Percentiles rank a stretch among this genome's conserved stretches.
Evolutionary conservation across 1,284 basidiomycete species (phyloP).

Genomic region (Apiotrichum gracile): DNA sequence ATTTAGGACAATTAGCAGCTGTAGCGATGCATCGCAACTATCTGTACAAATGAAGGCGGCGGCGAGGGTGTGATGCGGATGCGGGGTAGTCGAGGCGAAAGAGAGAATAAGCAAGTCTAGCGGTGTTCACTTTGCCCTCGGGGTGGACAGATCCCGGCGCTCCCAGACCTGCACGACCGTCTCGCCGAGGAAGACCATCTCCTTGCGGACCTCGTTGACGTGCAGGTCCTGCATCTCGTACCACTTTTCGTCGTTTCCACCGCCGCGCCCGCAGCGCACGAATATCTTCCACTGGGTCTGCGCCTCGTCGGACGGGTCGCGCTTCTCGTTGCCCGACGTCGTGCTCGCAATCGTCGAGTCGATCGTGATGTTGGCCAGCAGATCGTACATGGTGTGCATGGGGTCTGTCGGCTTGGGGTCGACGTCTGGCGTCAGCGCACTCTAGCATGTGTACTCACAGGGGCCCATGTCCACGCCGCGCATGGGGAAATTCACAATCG

Average conservation of each 20-base stretch:
- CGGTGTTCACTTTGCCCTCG: too few species aligned
- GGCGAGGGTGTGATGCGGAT: neutral
- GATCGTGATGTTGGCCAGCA: slow-evolving; percentile 91
- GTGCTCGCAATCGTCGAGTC: slow-evolving; percentile 86
- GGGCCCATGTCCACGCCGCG: slow-evolving; percentile 84
- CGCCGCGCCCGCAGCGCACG: slow-evolving; percentile 63
- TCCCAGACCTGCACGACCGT: slow-evolving; percentile 76
- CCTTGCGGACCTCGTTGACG: slow-evolving; percentile 88
- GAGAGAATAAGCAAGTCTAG: neutral
- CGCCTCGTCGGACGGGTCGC: slow-evolving; percentile 28
- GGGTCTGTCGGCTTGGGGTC: slow-evolving; percentile 57
- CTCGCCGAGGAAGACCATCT: slow-evolving; percentile 98
- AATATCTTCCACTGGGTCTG: slow-evolving; percentile 74
- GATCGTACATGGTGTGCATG: slow-evolving; percentile 74
- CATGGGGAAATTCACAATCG: slow-evolving; percentile 94
- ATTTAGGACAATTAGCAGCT: neutral
- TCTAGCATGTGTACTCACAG: slow-evolving; percentile 56
- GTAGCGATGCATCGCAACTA: slow-evolving; percentile 1
- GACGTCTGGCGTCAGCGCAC: slow-evolving; percentile 60
- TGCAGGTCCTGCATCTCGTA: slow-evolving; percentile 95
- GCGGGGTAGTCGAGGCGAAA: neutral
- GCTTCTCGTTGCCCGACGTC: slow-evolving; percentile 19
- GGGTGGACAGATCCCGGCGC: slow-evolving; percentile 37
- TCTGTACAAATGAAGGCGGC: neutral
- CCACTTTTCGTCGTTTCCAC: slow-evolving; percentile 86